These are phyloP conservation scores for Dimocarpus longan DNA, from an alignment of 345 rosid genomes.

Conservation along the genomic window DNA sequence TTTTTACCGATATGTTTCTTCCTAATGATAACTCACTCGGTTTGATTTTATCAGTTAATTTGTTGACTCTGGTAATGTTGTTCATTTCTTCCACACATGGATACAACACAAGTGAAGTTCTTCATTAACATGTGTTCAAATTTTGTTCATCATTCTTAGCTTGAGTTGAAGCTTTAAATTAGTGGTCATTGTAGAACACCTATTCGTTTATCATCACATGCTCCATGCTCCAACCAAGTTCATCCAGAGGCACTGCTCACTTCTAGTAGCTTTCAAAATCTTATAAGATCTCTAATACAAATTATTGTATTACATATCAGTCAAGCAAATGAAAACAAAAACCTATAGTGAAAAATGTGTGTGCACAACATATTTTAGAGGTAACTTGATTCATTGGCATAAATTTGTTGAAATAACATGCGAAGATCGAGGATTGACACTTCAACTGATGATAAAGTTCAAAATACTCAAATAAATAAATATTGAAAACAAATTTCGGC, in stretches of 20 bases:
- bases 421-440: background rate
- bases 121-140: background rate
- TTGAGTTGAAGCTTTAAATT: background rate
- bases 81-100: background rate
- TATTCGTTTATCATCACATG: background rate
- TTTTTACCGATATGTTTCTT: background rate
- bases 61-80: background rate
- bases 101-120: background rate
- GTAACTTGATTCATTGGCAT: background rate
- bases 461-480: slow-evolving; percentile 3
- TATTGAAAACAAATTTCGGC: slow-evolving; percentile 4
- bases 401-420: background rate
- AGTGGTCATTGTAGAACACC: background rate
- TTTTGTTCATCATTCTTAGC: background rate
- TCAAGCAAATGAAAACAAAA: background rate
- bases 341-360: background rate
- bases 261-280: background rate
- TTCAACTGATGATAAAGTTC: background rate
- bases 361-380: background rate
- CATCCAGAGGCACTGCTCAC: background rate
- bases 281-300: background rate
- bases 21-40: too few species aligned
- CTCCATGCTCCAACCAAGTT: background rate
- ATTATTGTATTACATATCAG: background rate
- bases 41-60: too few species aligned